Evolutionary conservation across 2,329 filamentous ascomycete species (phyloP).

Genomic region (Waltergamsia citrina): DNA sequence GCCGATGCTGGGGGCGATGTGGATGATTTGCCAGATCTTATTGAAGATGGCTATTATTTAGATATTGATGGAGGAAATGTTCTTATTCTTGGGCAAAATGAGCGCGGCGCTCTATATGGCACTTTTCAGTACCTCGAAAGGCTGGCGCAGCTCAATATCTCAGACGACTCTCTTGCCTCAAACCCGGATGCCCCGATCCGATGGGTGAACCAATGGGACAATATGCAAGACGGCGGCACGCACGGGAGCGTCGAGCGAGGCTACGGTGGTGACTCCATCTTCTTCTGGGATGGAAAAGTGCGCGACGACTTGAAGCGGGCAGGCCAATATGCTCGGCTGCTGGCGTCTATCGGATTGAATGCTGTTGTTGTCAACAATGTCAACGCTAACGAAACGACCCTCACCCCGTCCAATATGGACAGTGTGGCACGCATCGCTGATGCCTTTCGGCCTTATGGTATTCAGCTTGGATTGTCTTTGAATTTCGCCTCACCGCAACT

Average conservation of each 20-base stretch:
- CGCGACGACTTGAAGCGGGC: conserved; percentile 50
- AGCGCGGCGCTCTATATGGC: conserved; percentile 59
- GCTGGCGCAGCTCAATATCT: conserved; percentile 50
- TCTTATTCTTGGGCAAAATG: conserved; percentile 54
- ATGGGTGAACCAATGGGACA: conserved; percentile 69
- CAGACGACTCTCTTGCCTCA: conserved; percentile 32
- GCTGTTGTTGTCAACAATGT: conserved; percentile 63
- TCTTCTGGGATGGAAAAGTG: conserved; percentile 48
- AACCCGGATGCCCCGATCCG: conserved; percentile 53
- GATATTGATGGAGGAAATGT: conserved; percentile 33
- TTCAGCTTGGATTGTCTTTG: conserved; percentile 55
- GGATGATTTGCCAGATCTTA: conserved; percentile 26
- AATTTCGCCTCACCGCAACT: conserved; percentile 57
- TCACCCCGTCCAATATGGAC: conserved; percentile 47
- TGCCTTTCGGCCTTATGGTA: conserved; percentile 56
- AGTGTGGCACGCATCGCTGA: conserved; percentile 55
- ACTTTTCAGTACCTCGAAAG: conserved; percentile 59
- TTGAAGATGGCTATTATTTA: conserved; percentile 54
- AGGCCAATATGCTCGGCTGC: conserved; percentile 52
- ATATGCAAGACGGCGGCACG: conserved; percentile 39
- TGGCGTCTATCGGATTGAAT: conserved; percentile 59
- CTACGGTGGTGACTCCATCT: conserved; percentile 59
- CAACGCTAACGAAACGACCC: conserved; percentile 52
- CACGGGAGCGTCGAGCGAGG: conserved; percentile 54
- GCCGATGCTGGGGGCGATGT: conserved; percentile 26